Conservation (phyloP, 768 basidiomycete genomes). For the Mycena alexandri region DNA sequence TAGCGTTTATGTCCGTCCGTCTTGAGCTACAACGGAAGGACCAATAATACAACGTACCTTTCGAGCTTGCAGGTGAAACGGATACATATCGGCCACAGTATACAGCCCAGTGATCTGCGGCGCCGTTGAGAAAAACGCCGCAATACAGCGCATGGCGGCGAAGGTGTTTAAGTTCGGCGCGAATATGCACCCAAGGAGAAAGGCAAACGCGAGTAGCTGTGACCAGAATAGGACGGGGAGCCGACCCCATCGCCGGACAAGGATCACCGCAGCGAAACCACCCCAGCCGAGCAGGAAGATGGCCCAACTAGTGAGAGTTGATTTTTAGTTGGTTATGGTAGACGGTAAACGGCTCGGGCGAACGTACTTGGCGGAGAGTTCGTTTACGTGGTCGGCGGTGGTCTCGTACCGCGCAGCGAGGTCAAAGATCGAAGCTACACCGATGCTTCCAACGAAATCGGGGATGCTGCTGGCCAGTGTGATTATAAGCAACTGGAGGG, state of each 20-base stretch:
- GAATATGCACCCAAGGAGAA: slow-evolving; percentile 65
- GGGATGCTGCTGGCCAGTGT: slow-evolving; percentile 76
- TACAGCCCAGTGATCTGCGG: slow-evolving; percentile 69
- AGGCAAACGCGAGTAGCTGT: slow-evolving; percentile 62
- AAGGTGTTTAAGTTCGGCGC: slow-evolving; percentile 65
- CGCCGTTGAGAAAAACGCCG: slow-evolving; percentile 57
- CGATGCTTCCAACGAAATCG: slow-evolving; percentile 76
- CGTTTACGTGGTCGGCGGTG: slow-evolving; percentile 68
- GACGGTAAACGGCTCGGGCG: no score
- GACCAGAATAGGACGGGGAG: slow-evolving; percentile 74
- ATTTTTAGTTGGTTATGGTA: no score
- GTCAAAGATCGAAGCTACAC: slow-evolving; percentile 73
- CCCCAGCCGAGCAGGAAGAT: slow-evolving; percentile 53
- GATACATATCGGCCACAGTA: slow-evolving; percentile 66
- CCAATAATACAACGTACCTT: slow-evolving; percentile 56
- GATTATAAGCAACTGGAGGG: slow-evolving; percentile 68
- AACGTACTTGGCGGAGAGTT: slow-evolving; percentile 68
- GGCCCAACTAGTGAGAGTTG: slow-evolving; percentile 21
- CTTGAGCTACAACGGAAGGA: no score
- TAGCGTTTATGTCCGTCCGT: background rate
- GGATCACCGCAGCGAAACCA: slow-evolving; percentile 62
- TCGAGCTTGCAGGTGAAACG: slow-evolving; percentile 70
- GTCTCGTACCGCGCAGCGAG: slow-evolving; percentile 69
- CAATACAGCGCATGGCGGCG: slow-evolving; percentile 51
- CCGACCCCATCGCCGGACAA: slow-evolving; percentile 68